A percentile compares a stretch with the other conserved stretches of the same genome.
phyloP scores from a whole-genome alignment of 257 asterid species.

The Plantago ovata region DNA sequence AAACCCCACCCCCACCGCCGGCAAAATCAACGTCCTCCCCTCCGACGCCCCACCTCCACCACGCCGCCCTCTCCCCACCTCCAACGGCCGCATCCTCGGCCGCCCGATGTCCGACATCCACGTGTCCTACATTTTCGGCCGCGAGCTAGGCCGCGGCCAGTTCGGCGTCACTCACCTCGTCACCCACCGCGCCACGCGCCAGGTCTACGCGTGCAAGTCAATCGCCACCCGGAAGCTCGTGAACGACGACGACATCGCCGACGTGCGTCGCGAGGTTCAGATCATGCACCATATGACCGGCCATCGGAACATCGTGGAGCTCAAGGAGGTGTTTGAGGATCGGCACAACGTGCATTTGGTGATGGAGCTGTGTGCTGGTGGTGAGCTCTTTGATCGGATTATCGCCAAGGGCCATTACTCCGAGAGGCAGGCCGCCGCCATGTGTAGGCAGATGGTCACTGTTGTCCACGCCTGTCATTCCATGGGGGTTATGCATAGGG shows the following conservation, averaged over 20 bases:
- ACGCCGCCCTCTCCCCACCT: slow-evolving; percentile 57
- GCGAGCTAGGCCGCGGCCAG: slow-evolving; percentile 91
- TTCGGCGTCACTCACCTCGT: slow-evolving; percentile 83
- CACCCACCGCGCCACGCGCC: slow-evolving; percentile 55
- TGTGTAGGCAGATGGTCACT: slow-evolving; percentile 81
- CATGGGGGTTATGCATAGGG: slow-evolving; percentile 90
- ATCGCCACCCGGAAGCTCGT: slow-evolving; percentile 75
- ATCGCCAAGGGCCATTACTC: slow-evolving; percentile 82
- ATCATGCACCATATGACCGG: slow-evolving; percentile 94
- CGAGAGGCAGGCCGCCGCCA: slow-evolving; percentile 93
- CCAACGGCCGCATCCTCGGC: slow-evolving; percentile 70
- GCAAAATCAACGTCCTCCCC: slow-evolving; percentile 45
- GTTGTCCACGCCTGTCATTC: slow-evolving; percentile 81
- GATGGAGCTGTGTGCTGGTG: slow-evolving; percentile 89
- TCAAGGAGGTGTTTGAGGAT: slow-evolving; percentile 75
- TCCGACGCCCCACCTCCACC: slow-evolving; percentile 58
- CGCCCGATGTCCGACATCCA: slow-evolving; percentile 70
- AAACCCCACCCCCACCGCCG: slow-evolving; percentile 27
- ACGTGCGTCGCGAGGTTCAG: slow-evolving; percentile 90
- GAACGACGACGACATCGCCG: slow-evolving; percentile 64
- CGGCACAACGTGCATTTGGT: slow-evolving; percentile 65
- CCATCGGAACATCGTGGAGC: slow-evolving; percentile 75
- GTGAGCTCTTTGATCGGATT: slow-evolving; percentile 84
- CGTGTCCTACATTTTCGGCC: slow-evolving; percentile 59
- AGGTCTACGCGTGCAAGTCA: slow-evolving; percentile 72